A percentile compares a stretch with the other conserved stretches of the same genome.
Conservation (phyloP, 2,329 filamentous ascomycete genomes). For the Cladorrhinum sp. region DNA sequence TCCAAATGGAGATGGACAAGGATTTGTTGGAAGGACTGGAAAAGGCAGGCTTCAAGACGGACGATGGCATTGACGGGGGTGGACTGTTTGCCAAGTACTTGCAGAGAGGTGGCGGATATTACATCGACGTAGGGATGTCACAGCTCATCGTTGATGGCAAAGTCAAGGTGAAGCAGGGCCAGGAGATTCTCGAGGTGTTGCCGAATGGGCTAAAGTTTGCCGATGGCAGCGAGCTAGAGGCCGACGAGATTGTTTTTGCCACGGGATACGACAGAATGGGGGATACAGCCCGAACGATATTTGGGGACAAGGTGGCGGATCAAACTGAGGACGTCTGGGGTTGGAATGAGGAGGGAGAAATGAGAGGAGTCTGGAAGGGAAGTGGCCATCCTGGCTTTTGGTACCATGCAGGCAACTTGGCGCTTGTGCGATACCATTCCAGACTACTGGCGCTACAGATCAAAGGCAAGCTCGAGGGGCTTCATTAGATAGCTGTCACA, state of each 20-base stretch:
- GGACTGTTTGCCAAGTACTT: constrained; percentile 63
- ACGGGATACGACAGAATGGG: constrained; percentile 69
- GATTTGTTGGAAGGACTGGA: constrained; percentile 44
- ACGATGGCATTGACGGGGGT: constrained; percentile 53
- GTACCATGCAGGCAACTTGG: constrained; percentile 64
- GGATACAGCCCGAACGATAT: constrained; percentile 56
- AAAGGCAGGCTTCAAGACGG: constrained; percentile 59
- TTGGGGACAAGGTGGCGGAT: constrained; percentile 61
- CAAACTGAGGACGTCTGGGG: constrained; percentile 61
- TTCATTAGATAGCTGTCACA: constrained; percentile 1
- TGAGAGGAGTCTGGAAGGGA: constrained; percentile 55
- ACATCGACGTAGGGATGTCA: constrained; percentile 65
- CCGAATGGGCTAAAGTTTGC: constrained; percentile 45
- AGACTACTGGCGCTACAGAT: constrained; percentile 53
- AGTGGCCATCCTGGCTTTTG: constrained; percentile 64
- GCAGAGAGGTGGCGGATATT: constrained; percentile 65
- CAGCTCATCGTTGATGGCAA: constrained; percentile 61
- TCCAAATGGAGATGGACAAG: constrained; percentile 37
- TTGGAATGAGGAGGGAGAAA: constrained; percentile 55
- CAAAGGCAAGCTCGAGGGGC: constrained; percentile 40
- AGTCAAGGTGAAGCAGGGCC: constrained; percentile 60
- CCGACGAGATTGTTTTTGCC: constrained; percentile 62
- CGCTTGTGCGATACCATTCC: constrained; percentile 60
- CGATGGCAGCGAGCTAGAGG: constrained; percentile 55
- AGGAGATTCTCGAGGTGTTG: constrained; percentile 52